Conservation (phyloP, 2,329 filamentous ascomycete genomes). For the Hypoxylon sp. region DNA sequence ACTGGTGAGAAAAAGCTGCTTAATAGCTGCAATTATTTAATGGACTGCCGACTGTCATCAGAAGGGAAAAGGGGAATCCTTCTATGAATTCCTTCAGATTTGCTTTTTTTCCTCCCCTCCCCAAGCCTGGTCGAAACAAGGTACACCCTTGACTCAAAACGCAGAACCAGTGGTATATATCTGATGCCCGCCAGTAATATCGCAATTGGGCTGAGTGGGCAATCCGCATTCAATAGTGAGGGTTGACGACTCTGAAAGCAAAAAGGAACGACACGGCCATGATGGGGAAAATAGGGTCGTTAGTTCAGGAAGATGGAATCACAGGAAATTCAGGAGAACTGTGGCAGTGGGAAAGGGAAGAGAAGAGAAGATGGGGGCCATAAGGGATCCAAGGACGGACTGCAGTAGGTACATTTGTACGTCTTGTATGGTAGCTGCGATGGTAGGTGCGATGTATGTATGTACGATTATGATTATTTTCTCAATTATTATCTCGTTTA, state of each 20-base stretch:
- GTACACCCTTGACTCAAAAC: slow-evolving; percentile 39
- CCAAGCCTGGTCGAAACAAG: slow-evolving; percentile 35
- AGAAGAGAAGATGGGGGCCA: slow-evolving; percentile 40
- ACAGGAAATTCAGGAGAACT: slow-evolving; percentile 24
- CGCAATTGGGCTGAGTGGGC: slow-evolving; percentile 9
- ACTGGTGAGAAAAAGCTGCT: slow-evolving; percentile 22
- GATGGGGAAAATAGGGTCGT: slow-evolving; percentile 17
- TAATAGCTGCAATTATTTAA: slow-evolving; percentile 35
- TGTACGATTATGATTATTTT: slow-evolving; percentile 35
- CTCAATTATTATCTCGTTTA: slow-evolving; percentile 45
- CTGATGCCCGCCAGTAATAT: slow-evolving; percentile 21
- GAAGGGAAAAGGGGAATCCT: slow-evolving; percentile 33
- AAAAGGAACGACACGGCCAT: slow-evolving; percentile 39
- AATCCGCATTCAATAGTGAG: slow-evolving; percentile 29
- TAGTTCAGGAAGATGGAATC: slow-evolving; percentile 4
- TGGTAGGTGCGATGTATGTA: background rate
- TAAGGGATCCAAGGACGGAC: slow-evolving; percentile 32
- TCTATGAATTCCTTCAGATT: slow-evolving; percentile 30
- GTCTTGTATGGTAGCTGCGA: background rate
- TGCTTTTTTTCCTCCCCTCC: slow-evolving; percentile 38
- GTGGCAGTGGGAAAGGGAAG: slow-evolving; percentile 29
- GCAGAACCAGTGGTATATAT: slow-evolving; percentile 23
- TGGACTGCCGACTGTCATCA: slow-evolving; percentile 20
- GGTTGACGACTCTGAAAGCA: slow-evolving; percentile 25
- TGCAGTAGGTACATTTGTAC: slow-evolving; percentile 13